Evolutionary conservation across 768 basidiomycete species (phyloP), one percentile per base, ranked within the genome.

Genomic region (Lentinula detonsa): DNA sequence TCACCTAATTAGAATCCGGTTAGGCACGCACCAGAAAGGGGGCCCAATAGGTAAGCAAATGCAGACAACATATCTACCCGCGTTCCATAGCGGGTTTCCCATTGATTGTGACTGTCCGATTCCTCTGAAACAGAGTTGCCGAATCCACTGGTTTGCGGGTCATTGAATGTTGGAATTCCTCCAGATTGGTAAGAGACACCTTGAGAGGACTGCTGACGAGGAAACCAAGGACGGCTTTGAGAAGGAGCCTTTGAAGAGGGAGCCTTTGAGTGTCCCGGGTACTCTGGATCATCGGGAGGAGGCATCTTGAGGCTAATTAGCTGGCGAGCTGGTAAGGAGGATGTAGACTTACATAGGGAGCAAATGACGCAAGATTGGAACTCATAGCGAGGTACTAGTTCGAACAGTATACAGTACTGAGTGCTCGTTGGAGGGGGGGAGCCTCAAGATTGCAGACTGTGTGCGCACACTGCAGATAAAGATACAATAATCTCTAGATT

Each of bases 71-170:
- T 54, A 69, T 92, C 87, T 11, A 91, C 83, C 64, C 88, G 79
- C 76, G 82, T 75, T 11, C 84, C 84, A 65, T 82, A 81, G 31
- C 84, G 75, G 13, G 88, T 90, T 76, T 88, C 86, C 90, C 88
- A 91, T 62, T 78, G 80, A 64, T 83, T 88, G 34, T 72, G 74
- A 42, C 73, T 70, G 40, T 79, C 77, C 13, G 70, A 72, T 23
- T 78, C 79, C n/a, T 78, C 78, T 39, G 63, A 66, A 5, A 74
- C 70, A 21, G 69, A 73, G 33, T 59, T 50, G 5, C 57, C 48
- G 2, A 66, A 65, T n/a, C 78, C 74, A 4, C 76, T 73, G 2
- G 74, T 62, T 9, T 74, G 68, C 13, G 81, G 80, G 13, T 78
- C 77, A 52, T 75, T 74, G 62, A 85, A 85, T 9, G 82, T 78